A percentile compares a stretch with the other conserved stretches of the same genome.
These are phyloP conservation scores for Fusarium gaditjirri DNA, from an alignment of 2,329 filamentous ascomycete genomes.

Conservation along the genomic window DNA sequence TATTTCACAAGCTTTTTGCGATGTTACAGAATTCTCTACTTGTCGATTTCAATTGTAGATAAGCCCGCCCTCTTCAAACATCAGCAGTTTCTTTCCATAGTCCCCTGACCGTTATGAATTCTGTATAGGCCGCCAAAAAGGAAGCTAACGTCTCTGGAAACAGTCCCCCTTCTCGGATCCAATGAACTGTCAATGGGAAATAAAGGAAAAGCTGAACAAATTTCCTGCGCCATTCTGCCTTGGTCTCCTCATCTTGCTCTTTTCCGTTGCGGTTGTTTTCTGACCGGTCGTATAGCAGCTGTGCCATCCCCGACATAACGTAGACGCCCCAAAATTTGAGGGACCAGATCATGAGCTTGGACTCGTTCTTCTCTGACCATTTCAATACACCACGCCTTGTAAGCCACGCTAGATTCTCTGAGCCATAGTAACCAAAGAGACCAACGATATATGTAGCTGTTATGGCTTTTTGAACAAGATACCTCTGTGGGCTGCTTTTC, in stretches of 20 bases:
- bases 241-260: not conserved
- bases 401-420: constrained; percentile 22
- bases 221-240: constrained; percentile 10
- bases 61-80: accelerated
- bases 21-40: not conserved
- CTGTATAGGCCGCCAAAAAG: constrained; percentile 16
- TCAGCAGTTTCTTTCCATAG: constrained; percentile 19
- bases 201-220: constrained; percentile 17
- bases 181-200: constrained; percentile 22
- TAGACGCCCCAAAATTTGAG: constrained; percentile 14
- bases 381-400: constrained; percentile 5
- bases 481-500: not conserved
- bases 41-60: not conserved
- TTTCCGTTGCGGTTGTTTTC: not conserved
- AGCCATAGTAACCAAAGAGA: constrained; percentile 5
- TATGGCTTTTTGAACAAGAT: not conserved
- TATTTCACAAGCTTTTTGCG: accelerated
- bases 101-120: constrained; percentile 19
- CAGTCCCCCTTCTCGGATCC: constrained; percentile 12
- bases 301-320: constrained; percentile 17
- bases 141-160: constrained; percentile 21
- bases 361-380: constrained; percentile 8
- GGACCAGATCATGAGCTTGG: constrained; percentile 22
- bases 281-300: constrained; percentile 8
- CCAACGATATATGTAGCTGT: constrained; percentile 10